These are phyloP conservation scores for Penicillium sp. DNA, from an alignment of 2,329 filamentous ascomycete genomes.

Conservation along the genomic window DNA sequence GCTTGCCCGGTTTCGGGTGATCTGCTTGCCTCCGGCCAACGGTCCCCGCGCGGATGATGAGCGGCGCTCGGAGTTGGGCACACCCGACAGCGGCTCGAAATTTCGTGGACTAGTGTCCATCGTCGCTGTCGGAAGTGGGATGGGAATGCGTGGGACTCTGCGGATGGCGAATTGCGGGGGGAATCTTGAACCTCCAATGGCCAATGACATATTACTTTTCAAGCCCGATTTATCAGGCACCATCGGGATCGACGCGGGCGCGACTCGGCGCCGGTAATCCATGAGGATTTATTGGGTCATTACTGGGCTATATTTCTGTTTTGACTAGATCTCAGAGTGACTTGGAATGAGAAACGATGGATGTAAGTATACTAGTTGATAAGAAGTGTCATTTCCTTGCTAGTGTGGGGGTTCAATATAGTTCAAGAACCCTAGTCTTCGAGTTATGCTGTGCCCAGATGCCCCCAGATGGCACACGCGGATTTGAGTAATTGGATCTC, in stretches of 20 bases:
- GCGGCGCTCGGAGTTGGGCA: conserved; percentile 2
- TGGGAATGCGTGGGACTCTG: not conserved
- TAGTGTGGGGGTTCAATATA: too few relatives aligned
- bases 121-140: not conserved
- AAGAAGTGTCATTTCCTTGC: too few relatives aligned
- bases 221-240: not conserved
- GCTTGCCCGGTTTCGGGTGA: conserved; percentile 49
- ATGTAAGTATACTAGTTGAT: too few relatives aligned
- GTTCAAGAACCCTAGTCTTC: too few relatives aligned
- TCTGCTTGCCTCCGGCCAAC: conserved; percentile 40
- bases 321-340: too few relatives aligned
- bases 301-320: not conserved
- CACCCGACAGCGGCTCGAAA: conserved; percentile 4
- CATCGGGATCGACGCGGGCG: not conserved
- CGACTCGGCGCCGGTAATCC: not conserved
- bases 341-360: too few relatives aligned
- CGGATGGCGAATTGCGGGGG: conserved; percentile 16
- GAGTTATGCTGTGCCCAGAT: too few relatives aligned
- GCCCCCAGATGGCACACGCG: too few relatives aligned
- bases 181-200: not conserved
- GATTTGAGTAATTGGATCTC: too few relatives aligned
- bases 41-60: conserved; percentile 14
- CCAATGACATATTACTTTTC: conserved; percentile 9
- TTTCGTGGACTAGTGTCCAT: conserved; percentile 17
- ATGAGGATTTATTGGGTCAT: not conserved